Evolutionary conservation across 768 basidiomycete species (phyloP).

Genomic region (Fomitopsis serialis): DNA sequence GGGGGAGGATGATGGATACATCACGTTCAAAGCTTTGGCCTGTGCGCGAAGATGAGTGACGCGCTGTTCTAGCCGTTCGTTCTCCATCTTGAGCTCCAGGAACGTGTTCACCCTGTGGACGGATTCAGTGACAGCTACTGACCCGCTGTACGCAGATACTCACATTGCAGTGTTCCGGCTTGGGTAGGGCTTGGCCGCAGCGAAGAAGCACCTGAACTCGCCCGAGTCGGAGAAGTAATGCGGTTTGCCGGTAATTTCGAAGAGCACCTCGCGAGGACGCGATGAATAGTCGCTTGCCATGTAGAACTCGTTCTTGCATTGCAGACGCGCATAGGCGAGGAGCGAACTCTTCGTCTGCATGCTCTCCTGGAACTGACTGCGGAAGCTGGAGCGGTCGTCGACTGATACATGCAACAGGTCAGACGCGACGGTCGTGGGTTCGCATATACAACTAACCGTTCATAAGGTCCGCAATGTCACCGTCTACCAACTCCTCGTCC

Average conservation of each 20-base stretch:
- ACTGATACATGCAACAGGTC: conserved; percentile 28
- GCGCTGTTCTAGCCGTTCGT: conserved; percentile 70
- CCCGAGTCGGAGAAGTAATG: conserved; percentile 36
- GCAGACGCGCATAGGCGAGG: conserved; percentile 56
- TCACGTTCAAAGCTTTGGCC: conserved; percentile 9
- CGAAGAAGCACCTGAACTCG: conserved; percentile 62
- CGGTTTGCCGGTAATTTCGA: conserved; percentile 67
- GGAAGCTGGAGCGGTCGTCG: conserved; percentile 48
- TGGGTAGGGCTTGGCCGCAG: conserved; percentile 72
- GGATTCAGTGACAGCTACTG: background rate
- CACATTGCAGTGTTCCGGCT: conserved; percentile 67
- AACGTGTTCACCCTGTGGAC: conserved; percentile 66
- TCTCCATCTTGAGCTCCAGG: conserved; percentile 84
- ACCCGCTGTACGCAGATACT: conserved; percentile 12
- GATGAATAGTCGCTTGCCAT: conserved; percentile 18
- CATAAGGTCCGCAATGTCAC: conserved; percentile 58
- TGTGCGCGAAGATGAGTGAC: conserved; percentile 37
- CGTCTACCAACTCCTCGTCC: conserved; percentile 66
- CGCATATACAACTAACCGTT: conserved; percentile 39
- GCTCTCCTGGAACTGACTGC: conserved; percentile 47
- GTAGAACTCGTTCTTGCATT: conserved; percentile 34
- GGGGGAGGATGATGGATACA: background rate
- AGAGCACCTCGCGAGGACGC: conserved; percentile 43
- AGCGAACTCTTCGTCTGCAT: conserved; percentile 46
- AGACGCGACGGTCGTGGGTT: background rate